Evolutionary conservation across 139 green algal genomes (phyloP).

Genomic region (Deuterostichococcus epilithicus): DNA sequence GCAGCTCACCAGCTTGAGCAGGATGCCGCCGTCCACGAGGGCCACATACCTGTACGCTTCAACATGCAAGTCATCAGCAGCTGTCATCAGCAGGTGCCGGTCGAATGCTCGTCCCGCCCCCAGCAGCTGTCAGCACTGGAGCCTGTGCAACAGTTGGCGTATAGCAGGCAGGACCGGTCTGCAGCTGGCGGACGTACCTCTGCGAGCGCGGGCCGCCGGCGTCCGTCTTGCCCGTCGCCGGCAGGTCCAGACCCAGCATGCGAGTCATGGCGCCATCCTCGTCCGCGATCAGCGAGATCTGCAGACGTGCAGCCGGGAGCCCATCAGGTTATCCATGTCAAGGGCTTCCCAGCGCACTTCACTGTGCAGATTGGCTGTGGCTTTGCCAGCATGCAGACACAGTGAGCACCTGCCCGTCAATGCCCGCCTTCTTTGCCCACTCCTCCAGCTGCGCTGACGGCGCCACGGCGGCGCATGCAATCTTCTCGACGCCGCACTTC

Average conservation of each 20-base stretch:
- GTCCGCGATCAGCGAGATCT: slow-evolving; percentile 21
- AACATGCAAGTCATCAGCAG: background rate
- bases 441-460: slow-evolving; percentile 19
- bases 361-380: background rate
- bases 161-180: no score
- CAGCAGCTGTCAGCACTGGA: background rate
- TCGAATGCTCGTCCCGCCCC: background rate
- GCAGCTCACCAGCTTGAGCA: slow-evolving; percentile 39
- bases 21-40: slow-evolving; percentile 33
- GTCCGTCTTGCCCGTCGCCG: background rate
- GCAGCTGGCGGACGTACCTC: background rate
- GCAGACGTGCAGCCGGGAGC: background rate
- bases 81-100: background rate
- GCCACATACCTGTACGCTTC: slow-evolving; percentile 31
- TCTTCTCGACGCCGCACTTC: slow-evolving; percentile 26
- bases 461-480: slow-evolving; percentile 36
- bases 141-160: background rate
- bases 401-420: background rate
- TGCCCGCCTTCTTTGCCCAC: slow-evolving; percentile 28
- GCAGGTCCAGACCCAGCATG: slow-evolving; percentile 36
- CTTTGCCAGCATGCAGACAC: background rate
- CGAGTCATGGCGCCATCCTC: slow-evolving; percentile 22
- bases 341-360: background rate
- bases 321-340: background rate
- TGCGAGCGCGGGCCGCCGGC: slow-evolving; percentile 4